These are phyloP conservation scores for Trametes versicolor DNA, from an alignment of 1,284 basidiomycete species.

Conservation along the genomic window DNA sequence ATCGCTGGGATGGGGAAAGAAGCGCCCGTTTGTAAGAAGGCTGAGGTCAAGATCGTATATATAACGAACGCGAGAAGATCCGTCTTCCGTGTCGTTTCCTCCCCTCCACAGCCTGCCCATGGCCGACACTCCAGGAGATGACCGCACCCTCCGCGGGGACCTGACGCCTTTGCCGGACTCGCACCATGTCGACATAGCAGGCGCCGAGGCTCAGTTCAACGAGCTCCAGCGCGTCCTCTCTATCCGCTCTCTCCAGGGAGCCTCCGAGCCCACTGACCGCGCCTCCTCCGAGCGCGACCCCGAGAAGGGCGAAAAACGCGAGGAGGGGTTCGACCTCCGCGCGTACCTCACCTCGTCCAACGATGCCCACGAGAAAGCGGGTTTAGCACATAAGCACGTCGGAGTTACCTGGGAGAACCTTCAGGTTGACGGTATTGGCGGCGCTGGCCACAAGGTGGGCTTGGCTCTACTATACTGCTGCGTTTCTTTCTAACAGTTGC, in stretches of 20 bases:
- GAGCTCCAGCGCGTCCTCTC: conserved; percentile 55
- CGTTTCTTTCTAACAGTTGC: not conserved
- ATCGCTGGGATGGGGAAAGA: conserved; percentile 6
- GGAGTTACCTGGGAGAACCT: conserved; percentile 84
- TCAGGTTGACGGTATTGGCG: conserved; percentile 77
- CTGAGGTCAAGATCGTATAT: conserved; percentile 23
- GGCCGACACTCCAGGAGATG: conserved; percentile 44
- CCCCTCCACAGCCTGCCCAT: conserved; percentile 29
- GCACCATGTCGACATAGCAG: conserved; percentile 53
- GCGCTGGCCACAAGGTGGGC: conserved; percentile 63
- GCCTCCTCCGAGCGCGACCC: conserved; percentile 45
- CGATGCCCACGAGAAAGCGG: conserved; percentile 72
- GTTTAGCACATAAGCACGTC: conserved; percentile 86
- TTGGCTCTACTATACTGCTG: conserved; percentile 19
- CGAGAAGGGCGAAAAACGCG: conserved; percentile 55
- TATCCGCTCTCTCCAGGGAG: conserved; percentile 30
- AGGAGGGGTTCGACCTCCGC: conserved; percentile 71
- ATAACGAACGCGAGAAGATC: conserved; percentile 12
- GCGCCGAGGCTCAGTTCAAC: conserved; percentile 64
- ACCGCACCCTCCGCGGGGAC: conserved; percentile 42
- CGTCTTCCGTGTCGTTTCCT: conserved; percentile 12
- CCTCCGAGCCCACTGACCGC: conserved; percentile 30
- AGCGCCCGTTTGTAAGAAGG: conserved; percentile 21
- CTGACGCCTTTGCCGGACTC: conserved; percentile 43
- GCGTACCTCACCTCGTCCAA: conserved; percentile 80